Conservation (phyloP, 2,329 filamentous ascomycete genomes). For the Juglanconis oblonga region DNA sequence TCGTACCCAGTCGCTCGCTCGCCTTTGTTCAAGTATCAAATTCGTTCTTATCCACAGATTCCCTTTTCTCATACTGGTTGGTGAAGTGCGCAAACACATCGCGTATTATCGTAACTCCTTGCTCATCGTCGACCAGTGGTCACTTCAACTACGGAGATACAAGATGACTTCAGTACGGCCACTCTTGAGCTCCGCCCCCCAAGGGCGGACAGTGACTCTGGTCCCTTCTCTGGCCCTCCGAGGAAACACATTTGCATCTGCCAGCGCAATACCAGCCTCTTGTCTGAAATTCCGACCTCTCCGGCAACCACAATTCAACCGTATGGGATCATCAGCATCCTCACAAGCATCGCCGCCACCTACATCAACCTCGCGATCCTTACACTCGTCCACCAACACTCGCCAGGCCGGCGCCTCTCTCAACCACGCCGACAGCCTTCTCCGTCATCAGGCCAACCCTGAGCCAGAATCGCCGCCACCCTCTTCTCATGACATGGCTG, state of each 20-base stretch:
- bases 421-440: slow-evolving; percentile 14
- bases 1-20: neutral
- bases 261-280: slow-evolving; percentile 5
- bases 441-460: slow-evolving; percentile 18
- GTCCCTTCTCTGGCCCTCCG: slow-evolving; percentile 4
- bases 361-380: slow-evolving; percentile 21
- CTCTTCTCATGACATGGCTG: slow-evolving; percentile 17
- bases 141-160: neutral
- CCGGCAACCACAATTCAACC: slow-evolving; percentile 18
- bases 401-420: slow-evolving; percentile 8
- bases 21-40: neutral
- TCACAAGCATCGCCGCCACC: neutral
- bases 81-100: neutral
- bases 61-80: neutral
- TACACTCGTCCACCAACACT: slow-evolving; percentile 24
- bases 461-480: slow-evolving; percentile 12
- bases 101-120: neutral
- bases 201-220: slow-evolving; percentile 1
- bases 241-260: slow-evolving; percentile 4
- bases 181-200: neutral
- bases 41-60: neutral
- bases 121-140: neutral
- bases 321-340: slow-evolving; percentile 9
- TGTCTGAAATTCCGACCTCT: slow-evolving; percentile 15
- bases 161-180: slow-evolving; percentile 17